Base-by-base conservation (phyloP, 2,329 filamentous ascomycete species). In the Nannizziopsis arthrosporioides region DNA sequence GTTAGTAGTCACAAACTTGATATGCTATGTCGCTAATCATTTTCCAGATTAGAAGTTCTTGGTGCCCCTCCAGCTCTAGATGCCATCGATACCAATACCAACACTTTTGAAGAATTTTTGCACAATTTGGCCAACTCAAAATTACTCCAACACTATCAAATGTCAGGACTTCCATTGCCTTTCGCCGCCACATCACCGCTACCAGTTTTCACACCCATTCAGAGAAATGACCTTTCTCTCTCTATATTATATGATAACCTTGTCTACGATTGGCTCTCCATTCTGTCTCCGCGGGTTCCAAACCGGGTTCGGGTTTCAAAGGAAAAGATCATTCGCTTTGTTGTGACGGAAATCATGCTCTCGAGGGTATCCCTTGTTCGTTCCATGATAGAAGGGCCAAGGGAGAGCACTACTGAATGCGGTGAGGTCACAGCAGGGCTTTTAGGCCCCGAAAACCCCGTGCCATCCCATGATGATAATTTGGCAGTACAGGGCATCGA, bases 301-400 rank as follows among this genome's bases (percentile, higher is more conserved):
- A 59, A 59, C n/a, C 58, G 57, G 35, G 59, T 63, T n/a, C 58
- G 67, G 32, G 58, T 66, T 1, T 55, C 56, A 41, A 69, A 68
- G 51, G 67, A 68, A 48, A 64, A 57, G 50, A 49, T 60, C 8
- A 63, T 68, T 40, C 60, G 67, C 36, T 57, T 55, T 4, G 49
- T 68, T 41, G 57, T 63, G 17, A 60, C 59, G 11, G 65, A 69
- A 48, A 50, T 69, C n/a, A 54, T 59, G 19, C 48, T 68, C 15
- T 57, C 65, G 44, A 57, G 58, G n/a, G 52, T 67, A 5, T 38
- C 18, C 27, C 32, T 48, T 31, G 44, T 47, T 15, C 30, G 3
- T 34, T 27, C 17, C 7, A 3, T 11, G 14, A 15, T 27, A 12
- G 32, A 36, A 9, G 31, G 18, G 6, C 22, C 22, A 27, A 10